Evolutionary conservation across 2,329 filamentous ascomycete genomes (phyloP).

Genomic region (Acephala macrosclerotiorum): DNA sequence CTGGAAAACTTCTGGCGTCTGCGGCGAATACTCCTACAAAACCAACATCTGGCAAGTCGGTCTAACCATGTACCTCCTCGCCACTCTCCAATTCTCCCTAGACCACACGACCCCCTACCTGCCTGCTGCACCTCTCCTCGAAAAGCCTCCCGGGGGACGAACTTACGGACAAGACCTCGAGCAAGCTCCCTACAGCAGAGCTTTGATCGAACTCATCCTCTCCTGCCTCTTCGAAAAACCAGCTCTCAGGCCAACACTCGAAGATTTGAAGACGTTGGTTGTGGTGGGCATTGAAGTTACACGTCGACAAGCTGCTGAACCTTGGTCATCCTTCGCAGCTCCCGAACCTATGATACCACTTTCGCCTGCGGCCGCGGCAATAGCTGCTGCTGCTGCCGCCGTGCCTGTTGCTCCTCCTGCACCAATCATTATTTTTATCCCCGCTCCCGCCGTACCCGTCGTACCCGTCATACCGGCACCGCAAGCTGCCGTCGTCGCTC

Average conservation of each 20-base stretch:
- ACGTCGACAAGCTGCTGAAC: not conserved
- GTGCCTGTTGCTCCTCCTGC: too few species aligned
- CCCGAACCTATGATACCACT: not conserved
- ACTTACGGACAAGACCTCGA: constrained; percentile 12
- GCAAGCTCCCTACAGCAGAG: not conserved
- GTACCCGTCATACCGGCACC: too few species aligned
- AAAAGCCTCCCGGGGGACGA: not conserved
- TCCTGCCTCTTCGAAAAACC: constrained; percentile 16
- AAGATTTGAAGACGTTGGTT: not conserved
- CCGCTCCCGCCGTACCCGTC: too few species aligned
- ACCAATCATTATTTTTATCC: too few species aligned
- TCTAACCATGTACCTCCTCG: not conserved
- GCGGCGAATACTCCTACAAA: not conserved
- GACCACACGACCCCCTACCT: not conserved
- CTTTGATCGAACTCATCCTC: constrained; percentile 11
- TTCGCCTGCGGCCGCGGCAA: not conserved
- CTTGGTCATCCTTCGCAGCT: not conserved
- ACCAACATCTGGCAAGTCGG: not conserved
- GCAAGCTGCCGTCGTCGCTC: too few species aligned
- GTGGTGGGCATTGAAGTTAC: not conserved
- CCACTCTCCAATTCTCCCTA: not conserved
- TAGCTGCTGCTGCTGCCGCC: not conserved
- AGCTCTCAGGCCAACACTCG: not conserved
- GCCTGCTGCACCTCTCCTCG: not conserved
- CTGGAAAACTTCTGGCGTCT: not conserved